Base-by-base conservation (phyloP, 805 yeast genomes). In the Phaffomyces thermotolerans region DNA sequence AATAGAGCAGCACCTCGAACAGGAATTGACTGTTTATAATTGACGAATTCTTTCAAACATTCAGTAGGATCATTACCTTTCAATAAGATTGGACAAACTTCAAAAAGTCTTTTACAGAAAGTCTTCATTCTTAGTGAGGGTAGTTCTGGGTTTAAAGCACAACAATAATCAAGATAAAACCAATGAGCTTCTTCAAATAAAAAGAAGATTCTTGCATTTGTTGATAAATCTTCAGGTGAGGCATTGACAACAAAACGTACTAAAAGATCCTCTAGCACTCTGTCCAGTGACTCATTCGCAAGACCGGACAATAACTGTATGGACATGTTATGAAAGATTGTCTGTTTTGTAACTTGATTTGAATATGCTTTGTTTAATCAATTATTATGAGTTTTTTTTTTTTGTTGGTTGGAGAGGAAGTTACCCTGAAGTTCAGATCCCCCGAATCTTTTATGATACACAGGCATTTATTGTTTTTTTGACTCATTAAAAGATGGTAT, bases 131-230 rank as follows among this genome's bases (percentile, higher is more conserved):
- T 84, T 69, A 90, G 66, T 3, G 76, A 59, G 2, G 97, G 98
- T 46, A 91, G 69, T 29, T 71, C 62, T 4, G 93, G 90, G 60
- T 88, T 84, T 54, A 81, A 65, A 31, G 74, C 75, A 31, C 90
- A 74, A 12, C 83, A 72, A 55, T 83, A 90, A 64, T 93, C 99
- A 40, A 84, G 75, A 64, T 90, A 93, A 59, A 85, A 93, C 99
- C 99, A 93, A 53, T 89, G 96, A 2, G 99, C 99, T 63, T 93
- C 98, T 68, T 93, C 99, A 35, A 93, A 81, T 60, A 90, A 95
- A 67, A 93, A 93, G 57, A 89, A 77, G 23, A 90, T 84, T 58
- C 99, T 73, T 41, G 69, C 91, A 25, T 81, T 74, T 14, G 90
- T 75, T 30, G 93, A 78, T 41, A 91, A 67, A 62, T 93, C 99